Evolutionary conservation across 176 grass and related monocot species (phyloP).

Genomic region (Raddia guianensis): DNA sequence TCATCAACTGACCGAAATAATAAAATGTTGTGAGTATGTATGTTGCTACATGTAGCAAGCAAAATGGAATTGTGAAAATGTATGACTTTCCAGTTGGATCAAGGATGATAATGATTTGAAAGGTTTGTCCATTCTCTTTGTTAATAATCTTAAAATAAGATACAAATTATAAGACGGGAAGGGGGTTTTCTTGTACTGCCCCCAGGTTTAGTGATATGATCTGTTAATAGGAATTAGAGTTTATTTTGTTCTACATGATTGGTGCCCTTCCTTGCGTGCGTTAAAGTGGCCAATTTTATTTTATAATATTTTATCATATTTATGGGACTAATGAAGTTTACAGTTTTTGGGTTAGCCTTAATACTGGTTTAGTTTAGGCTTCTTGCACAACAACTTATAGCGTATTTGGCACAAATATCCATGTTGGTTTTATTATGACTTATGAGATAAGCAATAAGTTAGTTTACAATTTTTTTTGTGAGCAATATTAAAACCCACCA

Average conservation of each 20-base stretch:
- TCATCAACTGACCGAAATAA: neutral
- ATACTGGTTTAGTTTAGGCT: conserved; percentile 21
- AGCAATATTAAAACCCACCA: neutral
- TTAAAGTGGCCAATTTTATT: neutral
- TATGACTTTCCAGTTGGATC: neutral
- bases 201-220: neutral
- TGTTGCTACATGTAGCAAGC: neutral
- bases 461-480: neutral
- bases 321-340: neutral
- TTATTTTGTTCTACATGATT: neutral
- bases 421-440: neutral
- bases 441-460: neutral
- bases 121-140: neutral
- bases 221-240: neutral
- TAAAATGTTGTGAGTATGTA: neutral
- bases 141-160: conserved; percentile 21
- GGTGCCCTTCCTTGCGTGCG: neutral
- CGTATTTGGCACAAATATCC: neutral
- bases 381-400: neutral
- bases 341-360: neutral
- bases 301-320: neutral
- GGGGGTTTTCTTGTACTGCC: neutral
- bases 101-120: neutral
- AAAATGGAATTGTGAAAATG: neutral
- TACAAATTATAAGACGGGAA: conserved; percentile 1